Evolutionary conservation across 169 alveolate species (phyloP), one percentile per base, ranked within the genome.

Genomic region (Cryptosporidium viatorum): DNA sequence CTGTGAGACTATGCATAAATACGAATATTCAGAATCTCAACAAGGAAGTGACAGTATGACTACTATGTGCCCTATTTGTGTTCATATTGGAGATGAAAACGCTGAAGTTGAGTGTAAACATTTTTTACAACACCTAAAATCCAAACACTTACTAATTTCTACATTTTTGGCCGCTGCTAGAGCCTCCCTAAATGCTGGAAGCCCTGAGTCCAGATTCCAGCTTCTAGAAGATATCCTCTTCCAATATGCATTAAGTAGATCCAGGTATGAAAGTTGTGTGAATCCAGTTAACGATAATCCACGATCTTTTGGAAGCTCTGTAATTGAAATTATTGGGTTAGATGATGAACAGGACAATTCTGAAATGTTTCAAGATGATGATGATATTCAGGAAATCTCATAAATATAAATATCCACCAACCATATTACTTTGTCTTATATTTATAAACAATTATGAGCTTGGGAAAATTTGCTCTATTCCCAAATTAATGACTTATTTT

Each of bases 131-230:
- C 89, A 80, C 43, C 59, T 80, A 3, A 80, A 59, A 80, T 62
- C 89, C 50, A 80, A 80, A 7, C 89, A 80, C 43, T n/a, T 65
- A 26, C 48, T 80, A 14, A 80, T 80, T 9, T 62, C 89, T 7
- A 62, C 89, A 60, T 80, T 80, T 50, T 45, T 80, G 59, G 89
- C 89, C 6, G 89, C 89, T 26, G 89, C 89, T 12, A 80, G 89
- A 45, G 89, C 89, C n/a, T 80, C 89, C 10, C 18, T 80, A n/a
- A 80, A 39, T 39, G 21, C 70, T 26, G 65, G 75, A 7, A 45
- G 37, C 31, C 26, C 67, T 23, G 89, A 80, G 21, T 37, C 89
- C 26, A 80, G 89, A 45, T 62, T 80, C 50, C 89, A 80, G 18
- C 52, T 80, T 23, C 80, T 80, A 23, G 89, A 80, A n/a, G 89